Percentiles rank a stretch among this genome's conserved stretches.
Conservation (phyloP, 306 rosid species). For the Astragalus glycyphyllos region DNA sequence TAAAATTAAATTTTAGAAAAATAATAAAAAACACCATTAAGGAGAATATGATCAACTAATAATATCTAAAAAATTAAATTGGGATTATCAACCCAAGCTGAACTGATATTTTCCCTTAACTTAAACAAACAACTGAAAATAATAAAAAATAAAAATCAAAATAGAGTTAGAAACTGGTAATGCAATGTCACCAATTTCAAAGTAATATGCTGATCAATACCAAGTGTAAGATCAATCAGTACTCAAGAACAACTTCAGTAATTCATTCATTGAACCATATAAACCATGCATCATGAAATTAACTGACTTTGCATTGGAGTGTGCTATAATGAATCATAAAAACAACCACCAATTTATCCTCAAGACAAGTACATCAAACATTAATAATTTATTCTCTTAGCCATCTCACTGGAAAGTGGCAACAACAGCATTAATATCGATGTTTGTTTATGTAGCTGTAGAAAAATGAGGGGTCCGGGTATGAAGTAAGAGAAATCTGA, state of each 20-base stretch:
- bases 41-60: too few species aligned
- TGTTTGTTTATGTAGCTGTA: slow-evolving; percentile 28
- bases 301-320: background rate
- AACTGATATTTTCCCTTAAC: too few species aligned
- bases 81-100: too few species aligned
- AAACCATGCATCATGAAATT: background rate
- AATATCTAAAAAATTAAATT: too few species aligned
- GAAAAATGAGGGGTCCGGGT: slow-evolving; percentile 41
- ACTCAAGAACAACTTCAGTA: background rate
- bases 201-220: background rate
- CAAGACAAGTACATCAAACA: slow-evolving; percentile 23
- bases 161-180: too few species aligned
- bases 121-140: too few species aligned
- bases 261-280: background rate
- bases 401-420: slow-evolving; percentile 37
- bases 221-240: background rate
- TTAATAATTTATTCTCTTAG: slow-evolving; percentile 2
- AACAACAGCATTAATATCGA: slow-evolving; percentile 25
- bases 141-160: too few species aligned
- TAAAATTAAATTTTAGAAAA: too few species aligned
- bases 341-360: background rate
- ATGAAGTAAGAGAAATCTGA: background rate
- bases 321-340: background rate
- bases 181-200: background rate
- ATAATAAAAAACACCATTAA: too few species aligned